Conservation (phyloP, 805 yeast species). For the Phaffomyces opuntiae region DNA sequence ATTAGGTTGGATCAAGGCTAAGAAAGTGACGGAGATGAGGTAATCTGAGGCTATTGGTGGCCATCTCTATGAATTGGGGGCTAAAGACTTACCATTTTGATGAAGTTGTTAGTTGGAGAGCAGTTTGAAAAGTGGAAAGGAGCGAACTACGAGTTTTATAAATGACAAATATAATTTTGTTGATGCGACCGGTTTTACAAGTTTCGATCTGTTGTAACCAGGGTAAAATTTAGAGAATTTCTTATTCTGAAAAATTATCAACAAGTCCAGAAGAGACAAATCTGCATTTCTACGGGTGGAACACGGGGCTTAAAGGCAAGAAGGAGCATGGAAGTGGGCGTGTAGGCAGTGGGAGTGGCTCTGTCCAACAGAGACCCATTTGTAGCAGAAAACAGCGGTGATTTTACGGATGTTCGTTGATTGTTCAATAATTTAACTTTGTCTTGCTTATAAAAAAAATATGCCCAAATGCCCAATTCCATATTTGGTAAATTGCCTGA, state of each 20-base stretch:
- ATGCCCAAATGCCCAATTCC: neutral
- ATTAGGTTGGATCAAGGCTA: neutral
- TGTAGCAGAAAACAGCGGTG: too few species aligned
- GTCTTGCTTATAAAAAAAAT: neutral
- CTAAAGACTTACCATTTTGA: neutral
- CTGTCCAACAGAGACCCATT: too few species aligned
- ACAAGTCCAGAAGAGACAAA: neutral
- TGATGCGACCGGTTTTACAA: neutral
- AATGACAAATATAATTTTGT: neutral
- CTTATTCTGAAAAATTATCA: neutral
- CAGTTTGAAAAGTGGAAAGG: neutral
- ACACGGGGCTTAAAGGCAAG: too few species aligned
- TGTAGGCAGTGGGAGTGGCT: too few species aligned
- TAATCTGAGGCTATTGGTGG: neutral
- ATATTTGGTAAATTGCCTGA: slow-evolving; percentile 1
- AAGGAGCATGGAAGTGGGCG: too few species aligned
- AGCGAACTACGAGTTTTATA: neutral
- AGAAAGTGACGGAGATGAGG: neutral
- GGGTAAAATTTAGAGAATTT: neutral
- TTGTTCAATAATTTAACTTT: neutral
- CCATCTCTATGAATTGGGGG: neutral
- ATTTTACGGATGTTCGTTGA: neutral
- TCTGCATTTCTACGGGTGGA: neutral
- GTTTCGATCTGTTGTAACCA: neutral
- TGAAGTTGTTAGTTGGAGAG: neutral